These are phyloP conservation scores for Lichtheimia corymbifera DNA, from an alignment of 371 early-diverging fungal genomes.

Conservation along the genomic window DNA sequence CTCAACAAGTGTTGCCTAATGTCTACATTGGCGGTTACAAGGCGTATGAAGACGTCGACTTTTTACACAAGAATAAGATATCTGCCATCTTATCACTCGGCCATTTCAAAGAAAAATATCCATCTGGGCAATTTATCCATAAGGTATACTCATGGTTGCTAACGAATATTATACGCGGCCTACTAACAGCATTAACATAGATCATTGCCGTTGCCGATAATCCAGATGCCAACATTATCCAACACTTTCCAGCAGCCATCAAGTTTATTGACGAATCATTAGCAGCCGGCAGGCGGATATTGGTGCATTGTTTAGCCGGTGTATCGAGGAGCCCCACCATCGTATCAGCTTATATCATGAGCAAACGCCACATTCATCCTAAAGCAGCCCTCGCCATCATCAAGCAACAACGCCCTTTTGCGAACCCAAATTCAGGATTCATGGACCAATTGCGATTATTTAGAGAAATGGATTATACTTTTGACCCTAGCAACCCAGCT, in stretches of 20 bases:
- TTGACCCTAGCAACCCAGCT: slow-evolving; percentile 51
- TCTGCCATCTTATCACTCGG: slow-evolving; percentile 58
- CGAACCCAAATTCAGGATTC: slow-evolving; percentile 77
- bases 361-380: slow-evolving; percentile 36
- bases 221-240: slow-evolving; percentile 68
- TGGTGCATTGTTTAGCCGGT: slow-evolving; percentile 59
- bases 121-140: slow-evolving; percentile 46
- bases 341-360: slow-evolving; percentile 73
- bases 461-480: slow-evolving; percentile 59
- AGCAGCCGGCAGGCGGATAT: slow-evolving; percentile 46
- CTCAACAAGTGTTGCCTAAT: slow-evolving; percentile 35
- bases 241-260: slow-evolving; percentile 64
- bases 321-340: slow-evolving; percentile 49
- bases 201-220: slow-evolving; percentile 64
- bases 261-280: slow-evolving; percentile 63
- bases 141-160: slow-evolving; percentile 30
- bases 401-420: slow-evolving; percentile 56
- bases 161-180: not conserved
- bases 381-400: slow-evolving; percentile 60
- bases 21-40: slow-evolving; percentile 52
- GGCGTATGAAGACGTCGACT: slow-evolving; percentile 31
- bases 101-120: slow-evolving; percentile 39
- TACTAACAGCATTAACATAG: slow-evolving; percentile 14
- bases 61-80: slow-evolving; percentile 55
- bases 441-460: slow-evolving; percentile 67